phyloP scores from a whole-genome alignment of 1,284 basidiomycete genomes.

The Cryptococcus sp. region DNA sequence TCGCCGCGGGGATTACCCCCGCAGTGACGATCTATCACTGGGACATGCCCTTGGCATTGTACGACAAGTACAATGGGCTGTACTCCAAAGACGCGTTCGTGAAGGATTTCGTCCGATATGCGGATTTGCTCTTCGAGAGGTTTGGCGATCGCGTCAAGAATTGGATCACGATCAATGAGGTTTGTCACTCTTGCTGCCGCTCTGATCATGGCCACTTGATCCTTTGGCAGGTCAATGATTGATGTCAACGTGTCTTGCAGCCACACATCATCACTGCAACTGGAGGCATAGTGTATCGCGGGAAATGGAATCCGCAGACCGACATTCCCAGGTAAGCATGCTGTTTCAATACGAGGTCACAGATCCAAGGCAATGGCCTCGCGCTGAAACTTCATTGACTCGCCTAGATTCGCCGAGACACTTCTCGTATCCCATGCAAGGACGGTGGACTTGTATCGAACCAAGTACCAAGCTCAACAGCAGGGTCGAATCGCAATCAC shows the following conservation, averaged over 20 bases:
- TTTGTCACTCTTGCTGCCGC: neutral
- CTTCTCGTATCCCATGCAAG: constrained; percentile 32
- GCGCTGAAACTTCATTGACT: neutral
- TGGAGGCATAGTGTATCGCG: no score
- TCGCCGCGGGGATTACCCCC: constrained; percentile 61
- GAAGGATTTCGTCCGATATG: constrained; percentile 65
- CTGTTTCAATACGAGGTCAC: no score
- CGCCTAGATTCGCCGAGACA: constrained; percentile 10
- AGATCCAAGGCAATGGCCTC: neutral
- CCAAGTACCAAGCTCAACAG: constrained; percentile 25
- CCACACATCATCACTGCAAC: no score
- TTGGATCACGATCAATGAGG: constrained; percentile 65
- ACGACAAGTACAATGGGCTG: constrained; percentile 69
- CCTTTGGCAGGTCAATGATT: neutral
- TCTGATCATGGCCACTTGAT: neutral
- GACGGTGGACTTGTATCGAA: constrained; percentile 32
- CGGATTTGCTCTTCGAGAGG: constrained; percentile 67
- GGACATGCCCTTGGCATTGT: constrained; percentile 69
- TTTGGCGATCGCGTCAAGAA: constrained; percentile 73
- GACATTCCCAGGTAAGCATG: no score
- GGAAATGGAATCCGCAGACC: no score
- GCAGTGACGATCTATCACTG: constrained; percentile 59
- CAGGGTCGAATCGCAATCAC: constrained; percentile 35
- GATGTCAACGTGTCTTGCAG: neutral
- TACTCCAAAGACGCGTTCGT: constrained; percentile 57